Evolutionary conservation across 2,329 filamentous ascomycete genomes (phyloP).

Genomic region (Rhinocladiella similis): DNA sequence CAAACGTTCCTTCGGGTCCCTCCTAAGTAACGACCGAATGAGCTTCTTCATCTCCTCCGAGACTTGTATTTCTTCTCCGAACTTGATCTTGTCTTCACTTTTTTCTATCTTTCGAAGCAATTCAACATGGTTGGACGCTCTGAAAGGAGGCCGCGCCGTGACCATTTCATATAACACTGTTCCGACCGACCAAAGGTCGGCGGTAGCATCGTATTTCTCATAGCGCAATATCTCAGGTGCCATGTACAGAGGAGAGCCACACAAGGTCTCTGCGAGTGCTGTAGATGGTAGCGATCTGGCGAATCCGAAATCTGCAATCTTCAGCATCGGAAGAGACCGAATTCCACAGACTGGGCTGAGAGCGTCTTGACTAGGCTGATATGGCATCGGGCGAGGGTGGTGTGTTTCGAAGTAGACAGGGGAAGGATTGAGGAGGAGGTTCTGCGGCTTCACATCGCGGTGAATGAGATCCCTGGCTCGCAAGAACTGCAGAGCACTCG

Average conservation of each 20-base stretch:
- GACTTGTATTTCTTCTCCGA: conserved; percentile 70
- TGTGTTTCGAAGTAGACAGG: conserved; percentile 66
- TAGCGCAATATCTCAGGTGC: conserved; percentile 96
- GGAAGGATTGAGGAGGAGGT: conserved; percentile 84
- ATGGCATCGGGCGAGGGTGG: conserved; percentile 63
- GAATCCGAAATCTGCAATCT: conserved; percentile 98
- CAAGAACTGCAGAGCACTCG: conserved; percentile 87
- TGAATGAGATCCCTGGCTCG: conserved; percentile 85
- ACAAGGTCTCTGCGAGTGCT: conserved; percentile 91
- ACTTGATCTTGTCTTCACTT: conserved; percentile 80
- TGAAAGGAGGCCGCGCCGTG: conserved; percentile 83
- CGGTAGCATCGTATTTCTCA: conserved; percentile 95
- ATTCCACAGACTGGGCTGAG: conserved; percentile 79
- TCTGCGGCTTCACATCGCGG: conserved; percentile 96
- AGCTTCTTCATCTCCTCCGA: conserved; percentile 77
- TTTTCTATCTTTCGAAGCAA: conserved; percentile 88
- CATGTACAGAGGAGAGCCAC: conserved; percentile 97
- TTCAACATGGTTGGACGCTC: conserved; percentile 92
- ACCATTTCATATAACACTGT: conserved; percentile 97
- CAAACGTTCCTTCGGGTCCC: conserved; percentile 80
- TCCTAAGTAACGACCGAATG: conserved; percentile 78
- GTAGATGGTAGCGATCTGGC: conserved; percentile 87
- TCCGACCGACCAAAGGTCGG: conserved; percentile 95
- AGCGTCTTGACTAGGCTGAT: conserved; percentile 78
- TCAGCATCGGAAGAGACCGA: conserved; percentile 86